A percentile compares a stretch with the other conserved stretches of the same genome.
phyloP scores from a whole-genome alignment of 257 asterid genomes.

The Voacanga thouarsii region DNA sequence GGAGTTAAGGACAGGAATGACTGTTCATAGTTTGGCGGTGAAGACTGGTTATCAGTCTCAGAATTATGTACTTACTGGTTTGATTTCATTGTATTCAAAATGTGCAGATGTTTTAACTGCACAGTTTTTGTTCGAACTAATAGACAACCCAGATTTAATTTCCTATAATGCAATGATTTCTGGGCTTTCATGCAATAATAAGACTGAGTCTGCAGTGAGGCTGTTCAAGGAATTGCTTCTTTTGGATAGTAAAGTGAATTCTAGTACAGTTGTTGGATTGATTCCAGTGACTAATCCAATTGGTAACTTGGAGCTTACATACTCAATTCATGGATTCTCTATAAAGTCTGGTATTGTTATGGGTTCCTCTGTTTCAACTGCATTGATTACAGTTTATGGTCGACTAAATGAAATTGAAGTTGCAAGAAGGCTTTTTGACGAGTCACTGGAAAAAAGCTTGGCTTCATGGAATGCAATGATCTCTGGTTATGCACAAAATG shows the following conservation, averaged over 20 bases:
- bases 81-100: conserved; percentile 69
- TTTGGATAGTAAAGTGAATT: conserved; percentile 47
- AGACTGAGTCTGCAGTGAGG: conserved; percentile 44
- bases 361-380: conserved; percentile 67
- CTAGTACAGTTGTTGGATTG: conserved; percentile 71
- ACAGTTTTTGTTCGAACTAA: conserved; percentile 46
- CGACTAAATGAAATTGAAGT: conserved; percentile 62
- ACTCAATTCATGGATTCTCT: conserved; percentile 60
- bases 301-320: conserved; percentile 52
- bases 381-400: conserved; percentile 64
- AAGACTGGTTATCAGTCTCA: conserved; percentile 60
- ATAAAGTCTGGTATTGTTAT: conserved; percentile 47
- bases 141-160: conserved; percentile 63
- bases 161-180: conserved; percentile 79
- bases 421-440: conserved; percentile 67
- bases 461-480: conserved; percentile 95
- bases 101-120: conserved; percentile 68
- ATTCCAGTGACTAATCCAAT: conserved; percentile 76
- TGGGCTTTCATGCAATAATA: conserved; percentile 52
- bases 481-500: conserved; percentile 88
- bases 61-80: conserved; percentile 71
- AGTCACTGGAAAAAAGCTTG: conserved; percentile 55
- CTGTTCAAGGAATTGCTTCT: conserved; percentile 54
- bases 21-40: conserved; percentile 63
- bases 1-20: conserved; percentile 64